Conservation (phyloP, 108 stramenopile genomes). For the Cylindrotheca closterium region DNA sequence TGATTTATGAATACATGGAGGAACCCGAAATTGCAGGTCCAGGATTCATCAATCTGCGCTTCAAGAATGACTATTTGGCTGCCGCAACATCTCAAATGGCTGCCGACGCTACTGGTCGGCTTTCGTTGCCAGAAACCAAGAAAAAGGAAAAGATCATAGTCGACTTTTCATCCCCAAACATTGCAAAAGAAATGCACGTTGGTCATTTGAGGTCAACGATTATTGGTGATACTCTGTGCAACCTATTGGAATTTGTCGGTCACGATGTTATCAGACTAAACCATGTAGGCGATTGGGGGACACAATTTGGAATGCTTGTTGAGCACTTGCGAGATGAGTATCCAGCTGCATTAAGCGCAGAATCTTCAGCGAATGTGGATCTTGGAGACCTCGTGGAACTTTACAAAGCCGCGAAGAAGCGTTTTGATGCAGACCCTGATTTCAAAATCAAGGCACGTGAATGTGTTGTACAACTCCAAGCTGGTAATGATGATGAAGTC, state of each 20-base stretch:
- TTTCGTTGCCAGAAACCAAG: constrained; percentile 53
- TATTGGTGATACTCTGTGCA: constrained; percentile 95
- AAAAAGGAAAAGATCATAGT: constrained; percentile 86
- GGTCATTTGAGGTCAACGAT: constrained; percentile 98
- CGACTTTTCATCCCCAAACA: constrained; percentile 98
- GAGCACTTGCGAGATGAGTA: constrained; percentile 95
- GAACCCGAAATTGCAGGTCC: constrained; percentile 90
- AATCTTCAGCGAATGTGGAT: constrained; percentile 67
- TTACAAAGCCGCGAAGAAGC: constrained; percentile 96
- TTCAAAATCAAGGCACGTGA: constrained; percentile 89
- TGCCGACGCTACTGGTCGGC: constrained; percentile 55
- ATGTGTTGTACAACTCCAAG: constrained; percentile 95
- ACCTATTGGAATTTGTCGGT: constrained; percentile 88
- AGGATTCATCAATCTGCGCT: constrained; percentile 91
- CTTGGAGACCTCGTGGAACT: constrained; percentile 90
- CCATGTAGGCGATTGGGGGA: constrained; percentile 99
- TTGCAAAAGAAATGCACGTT: constrained; percentile 99
- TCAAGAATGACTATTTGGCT: constrained; percentile 74
- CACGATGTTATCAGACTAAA: constrained; percentile 94
- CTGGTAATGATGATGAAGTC: constrained; percentile 85
- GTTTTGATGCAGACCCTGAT: constrained; percentile 85
- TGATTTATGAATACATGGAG: constrained; percentile 65
- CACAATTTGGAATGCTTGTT: constrained; percentile 98
- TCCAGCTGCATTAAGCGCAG: constrained; percentile 79
- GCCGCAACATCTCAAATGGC: constrained; percentile 57